Conservation (phyloP, 2,329 filamentous ascomycete genomes). For the Stagonosporopsis cucurbitacearum region DNA sequence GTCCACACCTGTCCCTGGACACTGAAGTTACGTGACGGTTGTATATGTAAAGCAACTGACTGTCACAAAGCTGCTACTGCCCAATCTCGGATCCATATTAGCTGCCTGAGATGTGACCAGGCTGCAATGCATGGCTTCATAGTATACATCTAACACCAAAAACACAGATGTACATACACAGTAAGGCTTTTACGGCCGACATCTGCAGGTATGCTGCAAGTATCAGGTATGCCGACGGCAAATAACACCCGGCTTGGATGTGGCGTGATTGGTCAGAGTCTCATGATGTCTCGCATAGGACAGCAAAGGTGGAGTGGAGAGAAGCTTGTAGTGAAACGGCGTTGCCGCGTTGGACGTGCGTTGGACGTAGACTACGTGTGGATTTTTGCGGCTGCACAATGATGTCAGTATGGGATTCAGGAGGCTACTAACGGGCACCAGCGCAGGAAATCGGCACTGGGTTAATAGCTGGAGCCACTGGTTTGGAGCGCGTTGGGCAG, state of each 20-base stretch:
- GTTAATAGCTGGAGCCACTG: not conserved
- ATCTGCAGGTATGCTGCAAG: not conserved
- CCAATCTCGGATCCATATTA: no score
- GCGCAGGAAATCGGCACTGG: slow-evolving; percentile 9
- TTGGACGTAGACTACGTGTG: slow-evolving; percentile 18
- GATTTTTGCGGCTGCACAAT: slow-evolving; percentile 9
- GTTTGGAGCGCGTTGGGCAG: slow-evolving; percentile 1
- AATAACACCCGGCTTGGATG: not conserved
- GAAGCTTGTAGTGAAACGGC: slow-evolving; percentile 6
- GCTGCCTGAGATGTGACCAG: not conserved
- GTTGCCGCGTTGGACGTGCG: no score
- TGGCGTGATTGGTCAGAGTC: slow-evolving; percentile 1
- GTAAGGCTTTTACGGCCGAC: not conserved
- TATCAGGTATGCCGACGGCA: not conserved
- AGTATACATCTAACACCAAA: not conserved
- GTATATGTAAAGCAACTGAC: no score
- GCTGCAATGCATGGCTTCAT: not conserved
- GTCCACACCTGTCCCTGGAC: no score
- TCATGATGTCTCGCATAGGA: slow-evolving; percentile 1
- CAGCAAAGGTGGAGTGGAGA: not conserved
- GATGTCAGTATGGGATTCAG: slow-evolving; percentile 11
- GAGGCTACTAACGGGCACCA: not conserved
- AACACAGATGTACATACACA: no score
- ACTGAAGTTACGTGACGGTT: no score
- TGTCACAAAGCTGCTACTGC: no score